A percentile compares a stretch with the other conserved stretches of the same genome.
Evolutionary conservation across 2,329 filamentous ascomycete species (phyloP).

Genomic region (Septoria linicola): DNA sequence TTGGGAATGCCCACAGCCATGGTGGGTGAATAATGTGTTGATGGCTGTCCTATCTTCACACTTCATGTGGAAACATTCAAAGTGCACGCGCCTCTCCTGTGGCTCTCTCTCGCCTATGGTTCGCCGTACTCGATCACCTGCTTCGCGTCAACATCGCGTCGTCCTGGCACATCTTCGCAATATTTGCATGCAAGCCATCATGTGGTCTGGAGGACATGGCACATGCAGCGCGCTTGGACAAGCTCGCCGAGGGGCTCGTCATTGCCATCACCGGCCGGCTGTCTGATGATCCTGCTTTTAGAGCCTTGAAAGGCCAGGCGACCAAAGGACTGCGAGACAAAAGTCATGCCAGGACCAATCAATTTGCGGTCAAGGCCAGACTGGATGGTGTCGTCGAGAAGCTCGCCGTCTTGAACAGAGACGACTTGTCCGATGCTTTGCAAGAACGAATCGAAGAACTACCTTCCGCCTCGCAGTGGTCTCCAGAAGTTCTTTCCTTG

Average conservation of each 20-base stretch:
- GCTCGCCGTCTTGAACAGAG: constrained; percentile 75
- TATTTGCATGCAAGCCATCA: constrained; percentile 10
- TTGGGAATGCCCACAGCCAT: constrained; percentile 90
- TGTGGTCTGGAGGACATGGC: constrained; percentile 57
- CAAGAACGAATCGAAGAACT: constrained; percentile 60
- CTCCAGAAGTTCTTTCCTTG: constrained; percentile 76
- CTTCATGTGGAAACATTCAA: neutral
- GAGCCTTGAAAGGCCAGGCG: constrained; percentile 42
- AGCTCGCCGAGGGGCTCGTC: constrained; percentile 70
- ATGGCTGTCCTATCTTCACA: too few species aligned
- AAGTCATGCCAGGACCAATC: constrained; percentile 48
- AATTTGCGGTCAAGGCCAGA: constrained; percentile 47
- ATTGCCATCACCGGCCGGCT: constrained; percentile 58
- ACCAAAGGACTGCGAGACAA: constrained; percentile 42
- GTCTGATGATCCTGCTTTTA: constrained; percentile 34
- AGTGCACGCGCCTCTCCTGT: neutral
- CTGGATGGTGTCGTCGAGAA: constrained; percentile 70
- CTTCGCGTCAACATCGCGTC: constrained; percentile 7
- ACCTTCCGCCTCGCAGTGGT: constrained; percentile 59
- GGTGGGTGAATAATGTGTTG: too few species aligned
- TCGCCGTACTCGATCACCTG: neutral
- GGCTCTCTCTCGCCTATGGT: neutral
- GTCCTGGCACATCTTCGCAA: neutral
- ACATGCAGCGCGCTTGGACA: constrained; percentile 63
- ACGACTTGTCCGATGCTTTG: constrained; percentile 73